These are phyloP conservation scores for Oemleria cerasiformis DNA, from an alignment of 306 rosid genomes.

Conservation along the genomic window DNA sequence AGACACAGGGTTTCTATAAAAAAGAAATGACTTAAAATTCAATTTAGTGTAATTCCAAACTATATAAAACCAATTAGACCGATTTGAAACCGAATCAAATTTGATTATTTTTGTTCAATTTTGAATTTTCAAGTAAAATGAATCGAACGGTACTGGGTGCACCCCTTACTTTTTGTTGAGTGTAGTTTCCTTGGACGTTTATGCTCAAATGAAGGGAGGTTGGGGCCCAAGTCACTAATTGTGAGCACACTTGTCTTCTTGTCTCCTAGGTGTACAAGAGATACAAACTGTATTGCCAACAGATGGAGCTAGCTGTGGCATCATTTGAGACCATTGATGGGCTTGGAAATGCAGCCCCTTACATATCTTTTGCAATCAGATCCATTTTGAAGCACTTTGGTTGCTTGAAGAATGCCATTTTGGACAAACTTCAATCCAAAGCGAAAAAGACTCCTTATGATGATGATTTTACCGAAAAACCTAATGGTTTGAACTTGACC, in stretches of 20 bases:
- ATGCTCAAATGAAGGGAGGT: background rate
- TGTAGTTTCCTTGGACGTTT: background rate
- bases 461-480: background rate
- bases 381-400: conserved; percentile 33
- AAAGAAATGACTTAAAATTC: too few relatives aligned
- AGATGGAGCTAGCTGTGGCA: conserved; percentile 28
- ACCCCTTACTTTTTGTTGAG: background rate
- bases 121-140: too few relatives aligned
- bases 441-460: background rate
- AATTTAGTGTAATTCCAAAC: too few relatives aligned
- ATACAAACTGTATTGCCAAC: conserved; percentile 26
- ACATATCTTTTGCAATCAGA: conserved; percentile 22
- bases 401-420: conserved; percentile 28
- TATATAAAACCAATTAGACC: too few relatives aligned
- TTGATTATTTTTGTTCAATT: too few relatives aligned
- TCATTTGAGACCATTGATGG: conserved; percentile 29
- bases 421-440: conserved; percentile 20
- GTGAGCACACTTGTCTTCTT: background rate
- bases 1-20: too few relatives aligned
- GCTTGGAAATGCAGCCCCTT: conserved; percentile 28
- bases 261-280: conserved; percentile 26
- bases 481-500: conserved; percentile 10
- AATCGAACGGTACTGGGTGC: too few relatives aligned
- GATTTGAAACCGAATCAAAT: too few relatives aligned
- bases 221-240: background rate